Evolutionary conservation across 2,329 filamentous ascomycete species (phyloP), one percentile per base, ranked within the genome.

Genomic region (Fusarium metavorans): DNA sequence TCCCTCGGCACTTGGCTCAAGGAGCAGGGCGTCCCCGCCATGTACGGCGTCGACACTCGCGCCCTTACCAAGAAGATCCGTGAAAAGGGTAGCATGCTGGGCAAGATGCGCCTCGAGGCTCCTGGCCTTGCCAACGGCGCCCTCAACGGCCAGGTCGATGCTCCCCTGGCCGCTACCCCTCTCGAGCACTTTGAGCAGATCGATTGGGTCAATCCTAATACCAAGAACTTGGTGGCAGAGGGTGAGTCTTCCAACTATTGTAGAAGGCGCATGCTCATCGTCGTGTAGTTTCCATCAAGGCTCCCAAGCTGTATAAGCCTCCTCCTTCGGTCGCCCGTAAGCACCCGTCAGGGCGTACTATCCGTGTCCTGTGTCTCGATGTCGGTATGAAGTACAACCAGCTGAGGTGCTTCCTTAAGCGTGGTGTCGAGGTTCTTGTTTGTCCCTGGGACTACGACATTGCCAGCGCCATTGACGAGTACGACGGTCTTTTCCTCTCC

Each of bases 321-420:
- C 90, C 91, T 74, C 85, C 91, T 37, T 89, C 91, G 68, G 89
- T 88, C 79, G 91, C 92, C 73, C 89, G 97, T 79, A 93, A 94
- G 84, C 95, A 98, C 85, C 93, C 95, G 45, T 97, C 95, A 66
- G 97, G 96, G 72, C 93, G 95, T 78, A 89, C 92, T 59, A 89
- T 98, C 68, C 94, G 95, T 81, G 92, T 99, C 71, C 88, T 98
- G 60, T 98, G 95, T 82, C 90, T 99, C 77, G 97, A 99, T 86
- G 96, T 99, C 77, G 97, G 97, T 83, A 92, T 98, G 88, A 99
- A 99, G 86, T 98, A 94, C 87, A 99, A 98, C 86, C 97, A 99
- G 86, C 89, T 99, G 78, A 91, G 97, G 77, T 99, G 97, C 86
- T 92, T 99, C 79, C 88, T 99, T 69, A 92, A 92, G 79, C 92